phyloP scores from a whole-genome alignment of 1,284 basidiomycete genomes.

The Ustilago shanxiensis region DNA sequence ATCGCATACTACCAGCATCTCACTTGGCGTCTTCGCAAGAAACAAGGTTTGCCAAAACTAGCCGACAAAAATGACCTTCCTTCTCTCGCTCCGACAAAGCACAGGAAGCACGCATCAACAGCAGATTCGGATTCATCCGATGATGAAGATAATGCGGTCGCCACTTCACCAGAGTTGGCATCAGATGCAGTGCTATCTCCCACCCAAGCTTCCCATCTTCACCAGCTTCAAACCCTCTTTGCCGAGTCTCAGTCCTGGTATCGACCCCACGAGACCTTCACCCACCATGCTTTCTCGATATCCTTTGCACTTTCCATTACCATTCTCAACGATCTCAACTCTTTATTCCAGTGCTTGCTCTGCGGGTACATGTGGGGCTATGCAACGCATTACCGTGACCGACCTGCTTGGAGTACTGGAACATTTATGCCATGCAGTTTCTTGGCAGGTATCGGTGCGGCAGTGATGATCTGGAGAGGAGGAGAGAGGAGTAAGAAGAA shows the following conservation, averaged over 20 bases:
- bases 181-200: slow-evolving; percentile 34
- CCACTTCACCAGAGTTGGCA: not conserved
- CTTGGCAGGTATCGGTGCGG: slow-evolving; percentile 82
- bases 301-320: slow-evolving; percentile 71
- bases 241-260: slow-evolving; percentile 76
- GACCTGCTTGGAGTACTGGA: slow-evolving; percentile 75
- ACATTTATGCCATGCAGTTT: slow-evolving; percentile 81
- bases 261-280: slow-evolving; percentile 83
- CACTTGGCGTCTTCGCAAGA: slow-evolving; percentile 37
- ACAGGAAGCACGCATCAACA: slow-evolving; percentile 1
- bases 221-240: slow-evolving; percentile 37
- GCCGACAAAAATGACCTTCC: slow-evolving; percentile 47
- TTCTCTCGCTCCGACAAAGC: slow-evolving; percentile 73
- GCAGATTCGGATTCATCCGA: slow-evolving; percentile 1
- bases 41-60: slow-evolving; percentile 37
- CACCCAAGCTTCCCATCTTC: slow-evolving; percentile 30
- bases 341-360: slow-evolving; percentile 77
- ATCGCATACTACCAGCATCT: slow-evolving; percentile 76
- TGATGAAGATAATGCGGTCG: slow-evolving; percentile 10
- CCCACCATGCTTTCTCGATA: slow-evolving; percentile 81
- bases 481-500: slow-evolving; percentile 82
- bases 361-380: slow-evolving; percentile 58
- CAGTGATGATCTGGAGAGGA: slow-evolving; percentile 81
- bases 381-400: slow-evolving; percentile 70
- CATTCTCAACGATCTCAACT: slow-evolving; percentile 80